A percentile compares a stretch with the other conserved stretches of the same genome.
Conservation (phyloP, 768 basidiomycete species). For the Suillus discolor region DNA sequence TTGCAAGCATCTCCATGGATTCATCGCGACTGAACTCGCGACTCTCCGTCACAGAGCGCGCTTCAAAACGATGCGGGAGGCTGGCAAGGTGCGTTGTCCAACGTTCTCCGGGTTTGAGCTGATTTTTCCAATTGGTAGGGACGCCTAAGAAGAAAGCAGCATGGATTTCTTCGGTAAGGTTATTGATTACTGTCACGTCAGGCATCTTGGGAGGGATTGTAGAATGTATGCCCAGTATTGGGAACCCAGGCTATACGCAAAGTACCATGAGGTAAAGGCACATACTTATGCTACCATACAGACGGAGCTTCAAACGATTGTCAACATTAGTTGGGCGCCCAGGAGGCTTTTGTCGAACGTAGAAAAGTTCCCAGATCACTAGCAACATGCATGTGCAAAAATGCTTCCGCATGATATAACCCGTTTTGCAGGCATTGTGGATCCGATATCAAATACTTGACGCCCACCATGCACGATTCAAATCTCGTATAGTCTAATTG, state of each 20-base stretch:
- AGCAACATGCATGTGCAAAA: no score
- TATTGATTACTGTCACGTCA: constrained; percentile 22
- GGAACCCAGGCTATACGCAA: background rate
- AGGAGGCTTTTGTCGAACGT: no score
- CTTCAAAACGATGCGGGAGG: constrained; percentile 17
- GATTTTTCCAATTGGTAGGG: constrained; percentile 19
- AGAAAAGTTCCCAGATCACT: no score
- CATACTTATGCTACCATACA: background rate
- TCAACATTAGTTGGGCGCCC: no score
- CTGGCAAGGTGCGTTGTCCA: constrained; percentile 18
- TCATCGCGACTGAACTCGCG: constrained; percentile 19
- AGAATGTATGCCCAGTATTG: background rate
- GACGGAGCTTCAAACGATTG: background rate
- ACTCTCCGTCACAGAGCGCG: constrained; percentile 16
- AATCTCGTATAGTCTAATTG: no score
- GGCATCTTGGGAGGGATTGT: constrained; percentile 13
- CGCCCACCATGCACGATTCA: no score
- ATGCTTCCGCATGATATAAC: no score
- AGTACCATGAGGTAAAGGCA: background rate
- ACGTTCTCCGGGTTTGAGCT: constrained; percentile 20
- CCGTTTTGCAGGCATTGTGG: no score
- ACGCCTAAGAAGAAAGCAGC: constrained; percentile 23
- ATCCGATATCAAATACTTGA: no score
- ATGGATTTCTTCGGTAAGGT: constrained; percentile 23
- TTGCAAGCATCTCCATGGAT: constrained; percentile 22